Evolutionary conservation across 2,329 filamentous ascomycete species (phyloP).

Genomic region (Dactylellina parvicollis): DNA sequence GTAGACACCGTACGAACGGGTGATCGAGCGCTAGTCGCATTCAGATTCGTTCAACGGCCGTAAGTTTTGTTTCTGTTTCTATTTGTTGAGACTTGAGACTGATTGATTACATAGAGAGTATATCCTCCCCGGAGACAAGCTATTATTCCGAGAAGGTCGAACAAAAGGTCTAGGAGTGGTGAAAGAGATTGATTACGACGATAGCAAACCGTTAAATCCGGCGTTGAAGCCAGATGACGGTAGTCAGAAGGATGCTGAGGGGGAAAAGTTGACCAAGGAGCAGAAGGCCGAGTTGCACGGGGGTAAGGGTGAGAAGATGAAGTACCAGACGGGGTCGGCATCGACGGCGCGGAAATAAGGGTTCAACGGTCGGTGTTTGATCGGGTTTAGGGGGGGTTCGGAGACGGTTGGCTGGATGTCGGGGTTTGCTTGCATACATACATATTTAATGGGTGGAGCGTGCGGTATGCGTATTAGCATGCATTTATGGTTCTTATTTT

Average conservation of each 20-base stretch:
- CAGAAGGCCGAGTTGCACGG: slow-evolving; percentile 45
- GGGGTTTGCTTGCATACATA: not conserved
- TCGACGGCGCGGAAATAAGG: slow-evolving; percentile 11
- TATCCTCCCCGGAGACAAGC: slow-evolving; percentile 82
- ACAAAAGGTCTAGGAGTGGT: slow-evolving; percentile 97
- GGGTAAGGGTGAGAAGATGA: slow-evolving; percentile 48
- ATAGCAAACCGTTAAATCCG: slow-evolving; percentile 59
- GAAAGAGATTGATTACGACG: slow-evolving; percentile 88
- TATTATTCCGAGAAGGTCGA: slow-evolving; percentile 91
- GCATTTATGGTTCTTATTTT: slow-evolving; percentile 5
- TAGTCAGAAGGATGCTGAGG: slow-evolving; percentile 14
- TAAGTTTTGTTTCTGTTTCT: slow-evolving; percentile 42
- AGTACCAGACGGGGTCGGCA: slow-evolving; percentile 47
- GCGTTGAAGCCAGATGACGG: slow-evolving; percentile 30
- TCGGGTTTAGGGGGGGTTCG: not conserved
- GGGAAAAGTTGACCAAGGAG: slow-evolving; percentile 35
- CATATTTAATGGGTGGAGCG: not conserved
- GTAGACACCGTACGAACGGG: slow-evolving; percentile 83
- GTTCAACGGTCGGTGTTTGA: not conserved
- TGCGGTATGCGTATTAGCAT: not conserved
- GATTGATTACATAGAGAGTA: slow-evolving; percentile 70
- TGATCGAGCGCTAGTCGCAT: slow-evolving; percentile 91
- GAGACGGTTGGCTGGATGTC: not conserved
- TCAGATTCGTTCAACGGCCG: slow-evolving; percentile 91
- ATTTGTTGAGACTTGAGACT: not conserved